These are phyloP conservation scores for Hypoxylon rickii DNA, from an alignment of 495 filamentous ascomycete genomes.

Conservation along the genomic window DNA sequence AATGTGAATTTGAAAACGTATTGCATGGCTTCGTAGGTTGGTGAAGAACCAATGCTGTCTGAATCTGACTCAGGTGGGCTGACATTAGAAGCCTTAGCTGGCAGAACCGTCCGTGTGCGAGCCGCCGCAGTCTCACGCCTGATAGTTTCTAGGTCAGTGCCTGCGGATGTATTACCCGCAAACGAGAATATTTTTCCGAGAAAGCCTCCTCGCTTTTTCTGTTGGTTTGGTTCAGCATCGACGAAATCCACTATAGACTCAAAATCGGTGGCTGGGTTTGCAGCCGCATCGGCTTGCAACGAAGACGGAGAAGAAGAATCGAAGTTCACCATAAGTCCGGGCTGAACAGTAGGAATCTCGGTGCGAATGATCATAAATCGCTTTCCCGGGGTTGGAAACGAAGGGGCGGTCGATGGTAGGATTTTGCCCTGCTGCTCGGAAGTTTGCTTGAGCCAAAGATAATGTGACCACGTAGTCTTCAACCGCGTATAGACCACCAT, in stretches of 20 bases:
- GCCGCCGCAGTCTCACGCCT: slow-evolving; percentile 50
- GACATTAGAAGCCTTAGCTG: slow-evolving; percentile 16
- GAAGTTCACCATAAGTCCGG: slow-evolving; percentile 47
- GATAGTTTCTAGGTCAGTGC: slow-evolving; percentile 48
- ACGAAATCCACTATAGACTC: slow-evolving; percentile 35
- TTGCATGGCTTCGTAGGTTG: slow-evolving; percentile 47
- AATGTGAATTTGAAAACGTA: slow-evolving; percentile 54
- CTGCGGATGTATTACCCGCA: slow-evolving; percentile 32
- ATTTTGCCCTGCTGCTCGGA: slow-evolving; percentile 59
- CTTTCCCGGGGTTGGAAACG: slow-evolving; percentile 86
- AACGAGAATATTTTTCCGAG: slow-evolving; percentile 71
- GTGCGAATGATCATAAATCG: slow-evolving; percentile 90
- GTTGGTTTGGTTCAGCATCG: slow-evolving; percentile 29
- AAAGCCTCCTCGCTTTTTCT: slow-evolving; percentile 71
- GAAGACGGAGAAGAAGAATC: slow-evolving; percentile 40
- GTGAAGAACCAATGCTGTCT: slow-evolving; percentile 48
- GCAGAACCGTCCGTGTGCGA: slow-evolving; percentile 33
- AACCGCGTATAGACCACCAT: slow-evolving; percentile 70
- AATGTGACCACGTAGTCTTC: slow-evolving; percentile 76
- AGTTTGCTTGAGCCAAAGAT: slow-evolving; percentile 70
- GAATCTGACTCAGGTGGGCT: slow-evolving; percentile 43
- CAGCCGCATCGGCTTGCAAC: slow-evolving; percentile 10
- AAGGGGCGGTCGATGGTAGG: slow-evolving; percentile 77
- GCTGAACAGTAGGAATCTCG: slow-evolving; percentile 66
- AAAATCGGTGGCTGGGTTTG: slow-evolving; percentile 35